These are phyloP conservation scores for Podospora pseudoanserina DNA, from an alignment of 495 filamentous ascomycete species.

Conservation along the genomic window DNA sequence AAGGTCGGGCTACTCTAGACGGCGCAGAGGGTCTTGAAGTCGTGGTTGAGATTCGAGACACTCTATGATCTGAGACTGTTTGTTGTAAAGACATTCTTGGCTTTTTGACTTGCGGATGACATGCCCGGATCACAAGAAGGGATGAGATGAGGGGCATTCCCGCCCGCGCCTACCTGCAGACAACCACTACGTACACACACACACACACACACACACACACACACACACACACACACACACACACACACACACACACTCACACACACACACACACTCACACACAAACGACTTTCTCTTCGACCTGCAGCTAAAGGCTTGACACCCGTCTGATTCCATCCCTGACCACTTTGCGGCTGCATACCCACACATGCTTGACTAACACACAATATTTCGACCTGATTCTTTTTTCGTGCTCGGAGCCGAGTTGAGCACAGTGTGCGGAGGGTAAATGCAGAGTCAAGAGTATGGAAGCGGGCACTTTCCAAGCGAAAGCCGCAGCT, in stretches of 20 bases:
- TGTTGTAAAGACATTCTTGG: too few relatives aligned
- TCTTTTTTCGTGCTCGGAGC: too few relatives aligned
- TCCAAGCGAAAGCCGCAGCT: background rate
- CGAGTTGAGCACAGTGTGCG: too few relatives aligned
- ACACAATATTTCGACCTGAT: background rate
- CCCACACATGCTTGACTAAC: background rate
- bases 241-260: too few relatives aligned
- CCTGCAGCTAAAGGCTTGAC: slow-evolving; percentile 21
- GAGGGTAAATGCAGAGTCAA: background rate
- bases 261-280: too few relatives aligned
- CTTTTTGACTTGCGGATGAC: too few relatives aligned
- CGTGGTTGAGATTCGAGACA: background rate
- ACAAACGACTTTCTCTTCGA: background rate
- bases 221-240: too few relatives aligned
- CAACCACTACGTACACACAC: too few relatives aligned
- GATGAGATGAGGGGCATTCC: too few relatives aligned
- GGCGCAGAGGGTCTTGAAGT: background rate
- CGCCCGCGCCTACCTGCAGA: too few relatives aligned
- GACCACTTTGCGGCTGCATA: background rate
- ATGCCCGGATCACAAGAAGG: too few relatives aligned
- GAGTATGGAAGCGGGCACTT: background rate
- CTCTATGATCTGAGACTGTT: background rate
- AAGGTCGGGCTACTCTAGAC: background rate
- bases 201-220: too few relatives aligned
- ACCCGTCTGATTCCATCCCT: slow-evolving; percentile 11